Evolutionary conservation across 306 rosid genomes (phyloP).

Genomic region (Lagenaria siceraria): DNA sequence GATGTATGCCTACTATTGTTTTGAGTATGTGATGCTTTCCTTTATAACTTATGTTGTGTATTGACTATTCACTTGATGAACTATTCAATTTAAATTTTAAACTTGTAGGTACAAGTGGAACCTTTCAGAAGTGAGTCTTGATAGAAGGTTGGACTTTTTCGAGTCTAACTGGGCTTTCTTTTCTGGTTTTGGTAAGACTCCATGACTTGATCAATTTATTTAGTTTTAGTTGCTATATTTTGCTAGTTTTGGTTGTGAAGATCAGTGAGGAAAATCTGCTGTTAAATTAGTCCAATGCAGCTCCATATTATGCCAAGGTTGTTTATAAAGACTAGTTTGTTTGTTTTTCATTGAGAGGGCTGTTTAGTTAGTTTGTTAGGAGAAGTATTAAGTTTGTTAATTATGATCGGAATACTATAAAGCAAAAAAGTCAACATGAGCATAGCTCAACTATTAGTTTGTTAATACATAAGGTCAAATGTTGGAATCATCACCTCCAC

Average conservation of each 20-base stretch:
- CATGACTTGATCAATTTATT: background rate
- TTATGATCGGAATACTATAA: background rate
- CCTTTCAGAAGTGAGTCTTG: slow-evolving; percentile 65
- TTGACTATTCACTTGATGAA: slow-evolving; percentile 3
- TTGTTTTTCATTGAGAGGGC: background rate
- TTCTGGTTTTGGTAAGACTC: slow-evolving; percentile 71
- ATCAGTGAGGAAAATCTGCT: background rate
- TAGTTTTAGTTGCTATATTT: slow-evolving; percentile 6
- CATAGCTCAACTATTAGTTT: background rate
- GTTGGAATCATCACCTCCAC: background rate
- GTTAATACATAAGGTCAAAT: background rate
- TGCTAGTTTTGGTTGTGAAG: background rate
- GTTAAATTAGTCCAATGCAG: background rate
- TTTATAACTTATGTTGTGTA: slow-evolving; percentile 12
- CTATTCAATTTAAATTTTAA: slow-evolving; percentile 4
- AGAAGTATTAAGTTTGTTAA: background rate
- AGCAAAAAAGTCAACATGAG: background rate
- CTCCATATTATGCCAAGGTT: background rate
- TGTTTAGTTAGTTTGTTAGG: background rate
- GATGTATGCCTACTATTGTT: slow-evolving; percentile 96
- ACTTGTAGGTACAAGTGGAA: slow-evolving; percentile 81
- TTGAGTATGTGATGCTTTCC: slow-evolving; percentile 58
- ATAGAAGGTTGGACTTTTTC: slow-evolving; percentile 64
- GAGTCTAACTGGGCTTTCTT: slow-evolving; percentile 90
- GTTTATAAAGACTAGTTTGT: background rate